Evolutionary conservation across 2,329 filamentous ascomycete species (phyloP).

Genomic region (Talaromyces piceae): DNA sequence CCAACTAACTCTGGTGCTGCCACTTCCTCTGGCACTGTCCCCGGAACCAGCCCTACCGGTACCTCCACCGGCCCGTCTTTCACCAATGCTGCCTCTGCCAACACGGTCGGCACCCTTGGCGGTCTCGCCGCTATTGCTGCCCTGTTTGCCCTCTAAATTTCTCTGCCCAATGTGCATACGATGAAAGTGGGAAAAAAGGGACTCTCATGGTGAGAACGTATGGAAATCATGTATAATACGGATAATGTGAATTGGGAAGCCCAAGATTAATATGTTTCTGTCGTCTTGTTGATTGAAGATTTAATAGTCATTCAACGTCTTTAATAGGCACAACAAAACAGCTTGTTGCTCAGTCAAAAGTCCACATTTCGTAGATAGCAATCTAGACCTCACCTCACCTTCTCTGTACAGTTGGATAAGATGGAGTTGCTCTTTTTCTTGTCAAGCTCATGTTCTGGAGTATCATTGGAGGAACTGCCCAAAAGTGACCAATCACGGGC

Average conservation of each 20-base stretch:
- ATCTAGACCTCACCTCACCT: no score
- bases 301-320: neutral
- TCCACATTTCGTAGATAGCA: neutral
- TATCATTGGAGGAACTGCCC: neutral
- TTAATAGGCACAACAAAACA: neutral
- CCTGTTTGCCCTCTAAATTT: slow-evolving; percentile 15
- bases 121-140: slow-evolving; percentile 14
- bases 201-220: neutral
- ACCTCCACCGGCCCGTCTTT: slow-evolving; percentile 8
- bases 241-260: neutral
- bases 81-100: slow-evolving; percentile 13
- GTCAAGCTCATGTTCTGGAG: neutral
- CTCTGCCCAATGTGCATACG: neutral
- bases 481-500: neutral
- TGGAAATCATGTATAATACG: neutral
- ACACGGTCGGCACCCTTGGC: slow-evolving; percentile 13
- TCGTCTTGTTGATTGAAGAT: neutral
- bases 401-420: neutral
- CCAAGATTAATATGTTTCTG: neutral
- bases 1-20: slow-evolving; percentile 2
- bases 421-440: no score
- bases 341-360: neutral
- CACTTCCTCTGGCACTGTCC: slow-evolving; percentile 5
- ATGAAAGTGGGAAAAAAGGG: neutral
- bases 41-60: slow-evolving; percentile 3